Evolutionary conservation across 148 eudicot species (phyloP).

Genomic region (Vaccinium macrocarpon): DNA sequence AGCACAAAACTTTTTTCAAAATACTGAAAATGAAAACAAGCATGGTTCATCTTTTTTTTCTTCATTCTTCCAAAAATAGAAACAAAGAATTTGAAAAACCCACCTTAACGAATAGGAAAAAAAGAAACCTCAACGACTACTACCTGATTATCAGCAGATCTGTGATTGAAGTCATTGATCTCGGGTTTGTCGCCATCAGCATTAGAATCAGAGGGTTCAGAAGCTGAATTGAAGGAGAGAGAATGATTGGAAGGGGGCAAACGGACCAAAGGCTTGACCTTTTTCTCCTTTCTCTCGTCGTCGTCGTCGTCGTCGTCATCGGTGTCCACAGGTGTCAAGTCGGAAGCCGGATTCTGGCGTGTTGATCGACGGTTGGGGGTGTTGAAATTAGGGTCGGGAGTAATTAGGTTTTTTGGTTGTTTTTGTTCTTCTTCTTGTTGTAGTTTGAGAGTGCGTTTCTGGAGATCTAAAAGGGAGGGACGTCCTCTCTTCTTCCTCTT

Average conservation of each 20-base stretch:
- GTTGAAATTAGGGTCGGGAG: constrained; percentile 25
- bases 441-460: constrained; percentile 32
- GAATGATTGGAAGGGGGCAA: constrained; percentile 39
- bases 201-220: constrained; percentile 25
- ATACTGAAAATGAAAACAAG: constrained; percentile 20
- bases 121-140: neutral
- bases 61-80: constrained; percentile 10
- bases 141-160: constrained; percentile 36
- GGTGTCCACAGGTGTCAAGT: neutral
- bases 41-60: neutral
- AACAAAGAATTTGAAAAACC: neutral
- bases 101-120: neutral
- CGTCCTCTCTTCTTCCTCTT: constrained; percentile 65
- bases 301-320: constrained; percentile 41
- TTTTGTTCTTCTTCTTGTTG: constrained; percentile 13
- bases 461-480: constrained; percentile 56
- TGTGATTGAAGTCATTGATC: constrained; percentile 28
- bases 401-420: constrained; percentile 8
- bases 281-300: constrained; percentile 63
- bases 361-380: constrained; percentile 34
- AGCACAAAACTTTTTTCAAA: constrained; percentile 5
- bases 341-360: constrained; percentile 40
- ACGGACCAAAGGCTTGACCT: constrained; percentile 58
- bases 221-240: constrained; percentile 23
- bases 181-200: constrained; percentile 26